phyloP scores from a whole-genome alignment of 2,329 filamentous ascomycete species.

The Harringtonia aguacate region DNA sequence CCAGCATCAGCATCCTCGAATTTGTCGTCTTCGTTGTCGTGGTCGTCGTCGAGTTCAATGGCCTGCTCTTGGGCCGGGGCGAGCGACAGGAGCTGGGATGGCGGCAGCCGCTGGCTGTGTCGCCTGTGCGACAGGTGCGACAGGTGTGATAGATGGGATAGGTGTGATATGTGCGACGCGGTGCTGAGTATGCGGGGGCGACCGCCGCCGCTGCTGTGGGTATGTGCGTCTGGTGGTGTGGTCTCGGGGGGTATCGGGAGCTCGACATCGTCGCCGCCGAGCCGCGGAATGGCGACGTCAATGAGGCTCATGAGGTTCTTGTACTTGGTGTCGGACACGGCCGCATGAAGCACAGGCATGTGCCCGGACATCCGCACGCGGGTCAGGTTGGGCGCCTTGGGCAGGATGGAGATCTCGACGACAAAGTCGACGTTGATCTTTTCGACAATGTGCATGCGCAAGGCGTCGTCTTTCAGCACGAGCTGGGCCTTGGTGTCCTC shows the following conservation, averaged over 20 bases:
- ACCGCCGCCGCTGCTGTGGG: not conserved
- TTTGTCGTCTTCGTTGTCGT: conserved; percentile 44
- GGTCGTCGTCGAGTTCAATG: conserved; percentile 49
- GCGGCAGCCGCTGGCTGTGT: conserved; percentile 46
- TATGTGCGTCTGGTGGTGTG: too few species aligned
- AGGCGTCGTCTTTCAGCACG: conserved; percentile 52
- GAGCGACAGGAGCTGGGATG: conserved; percentile 62
- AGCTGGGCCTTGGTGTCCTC: conserved; percentile 81
- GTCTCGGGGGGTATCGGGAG: not conserved
- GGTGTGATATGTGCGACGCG: conserved; percentile 31
- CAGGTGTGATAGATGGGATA: too few species aligned
- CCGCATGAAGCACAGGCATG: conserved; percentile 82
- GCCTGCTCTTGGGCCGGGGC: conserved; percentile 50
- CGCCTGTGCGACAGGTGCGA: conserved; percentile 35
- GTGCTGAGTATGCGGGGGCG: conserved; percentile 36
- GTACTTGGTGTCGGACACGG: conserved; percentile 90
- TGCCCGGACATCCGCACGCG: conserved; percentile 87
- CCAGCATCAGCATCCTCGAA: conserved; percentile 56
- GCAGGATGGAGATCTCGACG: conserved; percentile 93
- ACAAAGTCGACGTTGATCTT: conserved; percentile 96
- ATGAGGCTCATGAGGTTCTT: conserved; percentile 95
- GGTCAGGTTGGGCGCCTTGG: conserved; percentile 85
- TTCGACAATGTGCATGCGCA: conserved; percentile 82
- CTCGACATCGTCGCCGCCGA: conserved; percentile 46
- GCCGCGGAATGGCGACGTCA: conserved; percentile 85